Evolutionary conservation across 345 rosid genomes (phyloP).

Genomic region (Aquilaria malaccensis): DNA sequence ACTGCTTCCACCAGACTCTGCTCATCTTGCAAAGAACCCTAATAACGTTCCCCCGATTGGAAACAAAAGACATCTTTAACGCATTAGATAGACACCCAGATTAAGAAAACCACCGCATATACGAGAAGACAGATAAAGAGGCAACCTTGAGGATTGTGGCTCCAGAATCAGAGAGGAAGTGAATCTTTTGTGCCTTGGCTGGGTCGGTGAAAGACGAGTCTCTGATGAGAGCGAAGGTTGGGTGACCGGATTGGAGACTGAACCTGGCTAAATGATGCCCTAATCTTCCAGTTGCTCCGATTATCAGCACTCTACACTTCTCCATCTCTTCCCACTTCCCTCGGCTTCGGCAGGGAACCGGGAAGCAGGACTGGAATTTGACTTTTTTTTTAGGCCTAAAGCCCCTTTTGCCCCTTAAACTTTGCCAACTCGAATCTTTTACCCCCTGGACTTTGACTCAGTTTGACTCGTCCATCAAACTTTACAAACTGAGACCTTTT

Average conservation of each 20-base stretch:
- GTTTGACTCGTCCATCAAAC: too few species aligned
- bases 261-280: conserved; percentile 49
- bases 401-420: too few species aligned
- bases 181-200: conserved; percentile 31
- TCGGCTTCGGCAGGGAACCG: neutral
- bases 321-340: conserved; percentile 12
- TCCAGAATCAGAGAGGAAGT: conserved; percentile 43
- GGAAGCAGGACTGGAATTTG: neutral
- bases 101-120: neutral
- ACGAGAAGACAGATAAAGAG: neutral
- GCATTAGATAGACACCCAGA: neutral
- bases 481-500: too few species aligned
- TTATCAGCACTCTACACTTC: conserved; percentile 60
- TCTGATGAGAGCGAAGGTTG: conserved; percentile 55
- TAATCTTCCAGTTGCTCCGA: conserved; percentile 68
- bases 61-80: neutral
- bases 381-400: too few species aligned
- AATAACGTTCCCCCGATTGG: neutral
- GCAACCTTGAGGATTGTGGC: conserved; percentile 51
- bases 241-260: conserved; percentile 44
- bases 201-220: conserved; percentile 41
- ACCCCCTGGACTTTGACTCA: too few species aligned
- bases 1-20: conserved; percentile 55
- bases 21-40: conserved; percentile 80
- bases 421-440: too few species aligned